Evolutionary conservation across 2,329 filamentous ascomycete genomes (phyloP).

Genomic region (Ilyonectria robusta): DNA sequence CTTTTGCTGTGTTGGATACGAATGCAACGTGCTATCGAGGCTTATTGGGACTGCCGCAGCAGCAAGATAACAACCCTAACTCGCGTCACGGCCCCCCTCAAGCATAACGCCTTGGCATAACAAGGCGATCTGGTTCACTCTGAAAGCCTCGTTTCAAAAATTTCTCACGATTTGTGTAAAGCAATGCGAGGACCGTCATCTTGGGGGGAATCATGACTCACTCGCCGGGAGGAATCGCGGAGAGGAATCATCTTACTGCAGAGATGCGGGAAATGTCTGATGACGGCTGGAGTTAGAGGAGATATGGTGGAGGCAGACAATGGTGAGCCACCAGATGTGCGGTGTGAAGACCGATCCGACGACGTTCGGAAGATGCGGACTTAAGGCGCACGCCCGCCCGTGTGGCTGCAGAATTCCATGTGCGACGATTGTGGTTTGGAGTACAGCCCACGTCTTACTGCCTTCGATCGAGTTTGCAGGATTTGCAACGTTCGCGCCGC

Average conservation of each 20-base stretch:
- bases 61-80: conserved; percentile 18
- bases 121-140: background rate
- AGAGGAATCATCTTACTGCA: conserved; percentile 10
- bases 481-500: background rate
- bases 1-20: conserved; percentile 9
- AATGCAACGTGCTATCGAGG: conserved; percentile 25
- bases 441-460: conserved; percentile 4
- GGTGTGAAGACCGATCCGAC: conserved; percentile 32
- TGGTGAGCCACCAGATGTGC: conserved; percentile 18
- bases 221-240: background rate
- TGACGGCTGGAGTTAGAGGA: conserved; percentile 26
- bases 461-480: background rate
- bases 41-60: conserved; percentile 7
- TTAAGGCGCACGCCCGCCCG: conserved; percentile 31
- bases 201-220: background rate
- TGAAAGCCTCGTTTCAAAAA: background rate
- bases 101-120: conserved; percentile 41
- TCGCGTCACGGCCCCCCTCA: conserved; percentile 1
- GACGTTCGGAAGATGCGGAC: conserved; percentile 38
- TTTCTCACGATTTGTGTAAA: background rate
- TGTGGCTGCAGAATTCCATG: background rate
- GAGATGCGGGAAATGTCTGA: conserved; percentile 23
- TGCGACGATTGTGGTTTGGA: conserved; percentile 1
- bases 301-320: conserved; percentile 22
- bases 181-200: background rate